phyloP scores from a whole-genome alignment of 768 basidiomycete species.

The Tubosaeta brunneosetosa region DNA sequence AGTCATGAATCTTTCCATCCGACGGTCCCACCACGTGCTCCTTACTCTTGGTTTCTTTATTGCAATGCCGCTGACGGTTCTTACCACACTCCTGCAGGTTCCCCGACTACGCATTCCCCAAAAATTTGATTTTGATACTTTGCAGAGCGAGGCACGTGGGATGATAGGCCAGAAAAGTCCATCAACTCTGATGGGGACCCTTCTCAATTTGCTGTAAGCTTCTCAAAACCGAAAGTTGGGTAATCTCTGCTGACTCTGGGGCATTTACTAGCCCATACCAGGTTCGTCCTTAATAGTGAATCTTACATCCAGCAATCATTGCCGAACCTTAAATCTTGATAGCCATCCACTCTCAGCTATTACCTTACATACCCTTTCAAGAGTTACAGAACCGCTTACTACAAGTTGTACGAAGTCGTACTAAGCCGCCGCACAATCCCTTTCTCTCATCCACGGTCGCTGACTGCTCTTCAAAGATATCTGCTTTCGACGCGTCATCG shows the following conservation, averaged over 20 bases:
- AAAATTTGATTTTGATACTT: conserved; percentile 52
- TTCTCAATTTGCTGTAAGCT: conserved; percentile 65
- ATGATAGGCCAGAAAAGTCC: conserved; percentile 71
- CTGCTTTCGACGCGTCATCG: background rate
- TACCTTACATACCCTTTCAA: background rate
- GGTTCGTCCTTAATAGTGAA: conserved; percentile 78
- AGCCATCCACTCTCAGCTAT: conserved; percentile 47
- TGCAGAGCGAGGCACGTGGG: conserved; percentile 88
- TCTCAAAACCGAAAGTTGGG: background rate
- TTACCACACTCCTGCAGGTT: conserved; percentile 76
- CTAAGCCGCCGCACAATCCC: background rate
- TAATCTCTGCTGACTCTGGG: background rate
- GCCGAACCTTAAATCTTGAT: background rate
- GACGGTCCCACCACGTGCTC: conserved; percentile 80
- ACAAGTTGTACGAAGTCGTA: background rate
- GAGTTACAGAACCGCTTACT: conserved; percentile 13
- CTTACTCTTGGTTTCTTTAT: conserved; percentile 88
- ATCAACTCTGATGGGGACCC: conserved; percentile 83
- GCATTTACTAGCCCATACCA: conserved; percentile 53
- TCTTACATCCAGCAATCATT: conserved; percentile 14
- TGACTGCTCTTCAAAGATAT: background rate
- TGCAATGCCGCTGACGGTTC: conserved; percentile 79
- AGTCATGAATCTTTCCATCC: conserved; percentile 88
- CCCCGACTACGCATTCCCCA: background rate
- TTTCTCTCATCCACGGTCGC: background rate